Percentiles rank a stretch among this genome's conserved stretches.
phyloP scores from a whole-genome alignment of 1,284 basidiomycete genomes.

The Rhodotorula sp. region DNA sequence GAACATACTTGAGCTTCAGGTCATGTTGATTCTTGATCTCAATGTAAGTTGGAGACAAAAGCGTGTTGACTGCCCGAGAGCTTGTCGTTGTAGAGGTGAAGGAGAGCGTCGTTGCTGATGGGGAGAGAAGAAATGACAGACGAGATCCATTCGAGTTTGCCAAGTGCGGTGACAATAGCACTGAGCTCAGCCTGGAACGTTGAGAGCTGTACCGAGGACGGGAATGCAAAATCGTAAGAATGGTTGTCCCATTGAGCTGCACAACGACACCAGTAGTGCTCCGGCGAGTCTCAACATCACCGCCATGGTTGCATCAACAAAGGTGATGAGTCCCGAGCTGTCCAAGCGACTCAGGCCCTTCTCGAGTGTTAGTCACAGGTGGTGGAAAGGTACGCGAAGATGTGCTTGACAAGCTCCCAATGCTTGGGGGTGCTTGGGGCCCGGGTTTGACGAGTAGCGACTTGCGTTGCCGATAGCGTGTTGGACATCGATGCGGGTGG shows the following conservation, averaged over 20 bases:
- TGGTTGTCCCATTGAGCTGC: conserved; percentile 7
- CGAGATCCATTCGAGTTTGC: conserved; percentile 3
- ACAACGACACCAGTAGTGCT: conserved; percentile 26
- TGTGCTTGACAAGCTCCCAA: not conserved
- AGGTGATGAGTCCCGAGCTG: not conserved
- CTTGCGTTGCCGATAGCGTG: not conserved
- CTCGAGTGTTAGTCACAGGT: not conserved
- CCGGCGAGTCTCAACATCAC: conserved; percentile 6
- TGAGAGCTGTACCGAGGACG: conserved; percentile 14
- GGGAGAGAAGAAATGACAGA: too few species aligned
- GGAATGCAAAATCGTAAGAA: conserved; percentile 13
- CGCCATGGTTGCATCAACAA: conserved; percentile 27
- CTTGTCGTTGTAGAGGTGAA: conserved; percentile 9
- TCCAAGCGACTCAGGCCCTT: too few species aligned
- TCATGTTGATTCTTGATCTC: conserved; percentile 12
- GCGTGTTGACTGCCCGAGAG: not conserved
- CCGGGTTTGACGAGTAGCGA: not conserved
- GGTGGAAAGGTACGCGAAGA: not conserved
- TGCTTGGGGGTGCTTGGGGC: not conserved
- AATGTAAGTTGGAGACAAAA: not conserved
- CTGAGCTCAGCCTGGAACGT: conserved; percentile 26
- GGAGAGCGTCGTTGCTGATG: not conserved
- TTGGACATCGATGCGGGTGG: conserved; percentile 4
- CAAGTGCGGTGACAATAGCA: conserved; percentile 4
- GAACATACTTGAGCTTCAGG: conserved; percentile 6